Conservation (phyloP, 163 green algal genomes). For the Prototheca wickerhamii region DNA sequence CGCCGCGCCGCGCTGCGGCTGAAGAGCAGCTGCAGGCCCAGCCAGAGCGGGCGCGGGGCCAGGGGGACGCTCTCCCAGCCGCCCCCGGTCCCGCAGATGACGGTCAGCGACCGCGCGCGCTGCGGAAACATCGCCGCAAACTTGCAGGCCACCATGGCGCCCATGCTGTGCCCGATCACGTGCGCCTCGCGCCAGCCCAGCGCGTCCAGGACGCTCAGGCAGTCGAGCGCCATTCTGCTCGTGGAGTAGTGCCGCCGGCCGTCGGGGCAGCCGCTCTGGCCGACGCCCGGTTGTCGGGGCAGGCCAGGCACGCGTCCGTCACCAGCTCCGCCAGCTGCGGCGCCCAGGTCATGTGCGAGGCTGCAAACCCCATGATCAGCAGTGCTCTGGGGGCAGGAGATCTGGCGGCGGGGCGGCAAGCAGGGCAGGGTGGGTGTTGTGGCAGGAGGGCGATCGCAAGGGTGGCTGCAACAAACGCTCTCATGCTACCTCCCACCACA, state of each 20-base stretch:
- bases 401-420: background rate
- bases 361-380: conserved; percentile 5
- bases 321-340: conserved; percentile 2
- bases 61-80: conserved; percentile 1
- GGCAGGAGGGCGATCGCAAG: too few relatives aligned
- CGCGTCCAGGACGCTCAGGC: conserved; percentile 4
- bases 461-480: too few relatives aligned
- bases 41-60: background rate
- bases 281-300: conserved; percentile 7
- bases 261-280: background rate
- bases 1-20: background rate
- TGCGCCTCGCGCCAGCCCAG: conserved; percentile 2
- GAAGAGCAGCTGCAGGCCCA: background rate
- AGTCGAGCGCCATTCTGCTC: conserved; percentile 10
- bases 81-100: conserved; percentile 7
- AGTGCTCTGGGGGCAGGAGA: background rate
- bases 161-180: conserved; percentile 19
- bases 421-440: too few relatives aligned
- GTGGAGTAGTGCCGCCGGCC: conserved; percentile 1
- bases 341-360: background rate
- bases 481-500: background rate
- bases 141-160: conserved; percentile 12
- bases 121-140: conserved; percentile 7
- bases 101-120: conserved; percentile 3
- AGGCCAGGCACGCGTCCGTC: background rate